phyloP scores from a whole-genome alignment of 1,284 basidiomycete genomes.

The Moniliophthora roreri region DNA sequence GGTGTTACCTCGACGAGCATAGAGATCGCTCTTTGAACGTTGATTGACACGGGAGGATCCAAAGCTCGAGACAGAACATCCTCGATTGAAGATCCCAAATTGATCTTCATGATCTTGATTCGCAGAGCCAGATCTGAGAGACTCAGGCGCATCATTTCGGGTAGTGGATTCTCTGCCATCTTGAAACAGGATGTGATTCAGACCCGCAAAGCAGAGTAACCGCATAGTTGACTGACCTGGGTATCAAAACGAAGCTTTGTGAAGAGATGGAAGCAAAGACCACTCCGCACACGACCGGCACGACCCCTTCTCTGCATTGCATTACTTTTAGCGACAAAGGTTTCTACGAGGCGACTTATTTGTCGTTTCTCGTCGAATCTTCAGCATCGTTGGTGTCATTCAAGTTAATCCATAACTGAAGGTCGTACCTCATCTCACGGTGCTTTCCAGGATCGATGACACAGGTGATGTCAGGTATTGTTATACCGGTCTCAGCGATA shows the following conservation, averaged over 20 bases:
- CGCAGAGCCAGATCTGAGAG: conserved; percentile 93
- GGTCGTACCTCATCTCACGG: conserved; percentile 78
- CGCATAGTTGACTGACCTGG: conserved; percentile 43
- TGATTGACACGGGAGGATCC: conserved; percentile 86
- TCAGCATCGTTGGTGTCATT: neutral
- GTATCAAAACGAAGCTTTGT: conserved; percentile 87
- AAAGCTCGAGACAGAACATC: conserved; percentile 87
- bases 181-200: conserved; percentile 28
- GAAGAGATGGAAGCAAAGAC: conserved; percentile 96
- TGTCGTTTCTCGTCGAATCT: conserved; percentile 98
- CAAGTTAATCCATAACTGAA: neutral
- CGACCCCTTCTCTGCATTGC: conserved; percentile 91
- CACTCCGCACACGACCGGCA: conserved; percentile 89
- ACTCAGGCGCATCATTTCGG: conserved; percentile 95
- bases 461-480: conserved; percentile 97
- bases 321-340: conserved; percentile 92
- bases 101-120: conserved; percentile 96
- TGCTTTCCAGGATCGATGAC: conserved; percentile 97
- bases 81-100: conserved; percentile 86
- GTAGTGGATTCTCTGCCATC: conserved; percentile 91
- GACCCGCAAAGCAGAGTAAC: conserved; percentile 22
- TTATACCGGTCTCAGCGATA: conserved; percentile 93
- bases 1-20: conserved; percentile 83
- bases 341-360: conserved; percentile 90
- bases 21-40: conserved; percentile 90